Conservation (phyloP, 208 protist species). For the Crithidia mellificae region DNA sequence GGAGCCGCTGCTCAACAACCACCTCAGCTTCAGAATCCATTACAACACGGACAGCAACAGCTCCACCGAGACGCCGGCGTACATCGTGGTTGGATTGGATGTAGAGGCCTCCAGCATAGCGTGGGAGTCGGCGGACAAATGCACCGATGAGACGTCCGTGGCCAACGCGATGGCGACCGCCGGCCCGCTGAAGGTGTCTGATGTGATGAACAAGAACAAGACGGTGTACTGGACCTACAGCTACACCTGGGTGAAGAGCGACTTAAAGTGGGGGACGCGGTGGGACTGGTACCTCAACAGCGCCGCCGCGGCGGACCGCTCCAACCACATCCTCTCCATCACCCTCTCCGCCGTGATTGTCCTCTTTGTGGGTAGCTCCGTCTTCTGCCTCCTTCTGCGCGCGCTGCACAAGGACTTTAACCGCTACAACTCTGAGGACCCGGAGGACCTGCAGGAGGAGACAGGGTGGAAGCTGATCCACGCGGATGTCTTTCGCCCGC, state of each 20-base stretch:
- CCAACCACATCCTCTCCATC: constrained; percentile 96
- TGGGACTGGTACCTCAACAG: constrained; percentile 97
- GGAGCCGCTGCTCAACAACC: constrained; percentile 70
- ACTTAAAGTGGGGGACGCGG: constrained; percentile 94
- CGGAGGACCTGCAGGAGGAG: constrained; percentile 78
- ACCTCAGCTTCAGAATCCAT: constrained; percentile 75
- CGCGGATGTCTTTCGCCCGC: constrained; percentile 97
- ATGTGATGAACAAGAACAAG: constrained; percentile 25
- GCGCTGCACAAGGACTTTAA: constrained; percentile 96
- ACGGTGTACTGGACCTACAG: constrained; percentile 85
- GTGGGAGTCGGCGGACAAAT: constrained; percentile 16
- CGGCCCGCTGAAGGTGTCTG: constrained; percentile 30
- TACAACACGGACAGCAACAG: constrained; percentile 51
- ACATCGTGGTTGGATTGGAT: constrained; percentile 77
- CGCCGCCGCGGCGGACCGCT: constrained; percentile 57
- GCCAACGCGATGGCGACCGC: background rate
- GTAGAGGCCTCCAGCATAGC: constrained; percentile 57
- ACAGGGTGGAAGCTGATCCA: constrained; percentile 97
- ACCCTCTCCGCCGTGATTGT: constrained; percentile 96
- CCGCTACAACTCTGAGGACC: constrained; percentile 85
- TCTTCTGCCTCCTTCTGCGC: constrained; percentile 95
- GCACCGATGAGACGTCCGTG: background rate
- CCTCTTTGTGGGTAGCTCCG: constrained; percentile 76
- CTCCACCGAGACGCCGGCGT: constrained; percentile 24
- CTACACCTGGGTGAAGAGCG: constrained; percentile 65